A percentile compares a stretch with the other conserved stretches of the same genome.
These are phyloP conservation scores for Pyrus bretschneideri DNA, from an alignment of 306 rosid species.

Conservation along the genomic window DNA sequence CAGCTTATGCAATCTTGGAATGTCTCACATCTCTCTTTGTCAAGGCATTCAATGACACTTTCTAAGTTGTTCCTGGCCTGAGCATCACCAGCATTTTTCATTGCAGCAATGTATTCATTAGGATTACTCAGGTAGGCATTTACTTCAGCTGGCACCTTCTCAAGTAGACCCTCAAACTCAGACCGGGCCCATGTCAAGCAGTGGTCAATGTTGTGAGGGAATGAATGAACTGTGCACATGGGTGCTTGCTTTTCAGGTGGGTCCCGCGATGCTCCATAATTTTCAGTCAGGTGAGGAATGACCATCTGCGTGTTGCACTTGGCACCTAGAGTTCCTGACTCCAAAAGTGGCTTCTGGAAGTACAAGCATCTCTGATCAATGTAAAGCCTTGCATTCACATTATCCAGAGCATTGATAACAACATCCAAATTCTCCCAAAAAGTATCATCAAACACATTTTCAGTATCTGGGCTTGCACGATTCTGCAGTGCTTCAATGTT, in stretches of 20 bases:
- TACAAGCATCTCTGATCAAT: constrained; percentile 21
- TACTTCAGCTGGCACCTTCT: constrained; percentile 23
- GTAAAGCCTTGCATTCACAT: constrained; percentile 25
- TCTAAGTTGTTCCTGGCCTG: constrained; percentile 23
- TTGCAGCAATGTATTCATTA: constrained; percentile 1
- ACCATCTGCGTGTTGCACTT: constrained; percentile 26
- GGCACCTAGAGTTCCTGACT: constrained; percentile 22
- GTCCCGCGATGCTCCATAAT: constrained; percentile 21
- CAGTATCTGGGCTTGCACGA: constrained; percentile 17
- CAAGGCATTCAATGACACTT: constrained; percentile 23
- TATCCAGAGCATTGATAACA: constrained; percentile 21
- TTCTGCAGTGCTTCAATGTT: constrained; percentile 19
- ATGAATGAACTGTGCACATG: constrained; percentile 23
- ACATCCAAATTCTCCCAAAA: constrained; percentile 24
- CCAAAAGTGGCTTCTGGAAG: constrained; percentile 24
- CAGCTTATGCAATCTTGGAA: constrained; percentile 24
- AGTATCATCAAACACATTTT: constrained; percentile 18
- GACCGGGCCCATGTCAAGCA: constrained; percentile 27
- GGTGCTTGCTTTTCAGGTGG: constrained; percentile 27
- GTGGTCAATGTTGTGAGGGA: constrained; percentile 25
- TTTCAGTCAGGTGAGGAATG: constrained; percentile 22
- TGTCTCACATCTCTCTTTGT: constrained; percentile 12
- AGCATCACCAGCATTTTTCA: constrained; percentile 27
- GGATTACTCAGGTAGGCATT: constrained; percentile 18
- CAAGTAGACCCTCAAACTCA: constrained; percentile 23